Evolutionary conservation across 2,329 filamentous ascomycete species (phyloP), one percentile per base, ranked within the genome.

Genomic region (Fusarium circinatum): DNA sequence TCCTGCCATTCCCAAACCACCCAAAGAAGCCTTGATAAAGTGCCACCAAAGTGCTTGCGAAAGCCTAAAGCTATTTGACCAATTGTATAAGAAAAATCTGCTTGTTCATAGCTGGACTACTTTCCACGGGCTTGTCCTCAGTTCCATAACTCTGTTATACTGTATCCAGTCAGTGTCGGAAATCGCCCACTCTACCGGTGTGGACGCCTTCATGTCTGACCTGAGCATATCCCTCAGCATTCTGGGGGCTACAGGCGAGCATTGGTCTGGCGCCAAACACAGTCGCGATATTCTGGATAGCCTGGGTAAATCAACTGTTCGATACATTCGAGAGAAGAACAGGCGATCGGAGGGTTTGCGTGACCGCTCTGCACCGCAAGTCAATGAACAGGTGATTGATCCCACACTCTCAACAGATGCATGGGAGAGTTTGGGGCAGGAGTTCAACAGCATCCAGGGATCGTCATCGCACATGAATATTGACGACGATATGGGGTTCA

Each of bases 221-320:
- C 74, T 87, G 17, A 82, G 82, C 28, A 81, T 82, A 3, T 80
- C 84, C 1, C 77, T 86, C 17, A 86, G 85, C 20, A 82, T 88
- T 2, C 77, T 89, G 6, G 86, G 86, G 42, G 86, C 86, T 4
- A 84, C 83, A 6, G 87, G 85, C 3, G 87, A 88, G 64, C 84
- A 88, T 65, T 89, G 87, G 86, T 80, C 82, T 0, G 86, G 86
- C 9, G 87, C 86, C 1, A 86, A 85, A 64, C 80, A 83, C 18
- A 83, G 84, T 51, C 81, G 85, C 8, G 83, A 85, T n/a, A 83
- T 85, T 4, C 51, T 86, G 1, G 83, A 86, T 41, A 83, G 84
- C 6, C 69, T 85, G 15, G 81, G 80, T 0, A 78, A 76, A 28
- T 78, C 80, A 0, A 82, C 76, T 0, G 62, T 81, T 13, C 76